These are phyloP conservation scores for Aspergillus bertholletiae DNA, from an alignment of 495 filamentous ascomycete genomes.

Conservation along the genomic window DNA sequence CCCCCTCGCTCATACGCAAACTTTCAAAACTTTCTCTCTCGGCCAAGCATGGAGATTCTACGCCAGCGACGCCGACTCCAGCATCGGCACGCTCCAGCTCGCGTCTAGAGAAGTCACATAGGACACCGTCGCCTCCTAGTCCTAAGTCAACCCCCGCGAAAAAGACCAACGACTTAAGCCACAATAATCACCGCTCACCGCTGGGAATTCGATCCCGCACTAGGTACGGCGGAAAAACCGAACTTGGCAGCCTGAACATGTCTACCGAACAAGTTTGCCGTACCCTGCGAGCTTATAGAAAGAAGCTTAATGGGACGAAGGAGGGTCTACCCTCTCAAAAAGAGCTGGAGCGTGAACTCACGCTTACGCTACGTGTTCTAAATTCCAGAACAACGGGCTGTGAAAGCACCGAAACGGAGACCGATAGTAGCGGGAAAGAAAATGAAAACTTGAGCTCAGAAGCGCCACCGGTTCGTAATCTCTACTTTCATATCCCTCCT, in stretches of 20 bases:
- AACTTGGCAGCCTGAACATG: conserved; percentile 64
- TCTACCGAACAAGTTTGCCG: conserved; percentile 79
- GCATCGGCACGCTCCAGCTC: conserved; percentile 28
- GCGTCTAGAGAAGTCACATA: conserved; percentile 26
- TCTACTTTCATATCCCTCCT: conserved; percentile 27
- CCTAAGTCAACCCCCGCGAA: conserved; percentile 26
- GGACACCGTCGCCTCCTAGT: conserved; percentile 46
- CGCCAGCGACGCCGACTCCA: conserved; percentile 22
- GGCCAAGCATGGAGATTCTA: conserved; percentile 20
- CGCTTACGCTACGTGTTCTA: conserved; percentile 67
- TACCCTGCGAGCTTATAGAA: conserved; percentile 75
- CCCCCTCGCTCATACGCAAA: conserved; percentile 62
- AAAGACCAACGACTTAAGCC: conserved; percentile 17
- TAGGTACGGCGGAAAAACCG: conserved; percentile 49
- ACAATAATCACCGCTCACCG: conserved; percentile 48
- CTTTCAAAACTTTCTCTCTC: conserved; percentile 43
- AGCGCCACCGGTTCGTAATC: conserved; percentile 19
- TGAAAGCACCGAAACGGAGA: conserved; percentile 37
- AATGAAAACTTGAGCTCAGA: conserved; percentile 25
- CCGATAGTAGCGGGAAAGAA: conserved; percentile 45
- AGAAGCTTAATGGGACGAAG: conserved; percentile 64
- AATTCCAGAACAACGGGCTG: conserved; percentile 42
- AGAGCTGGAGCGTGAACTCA: conserved; percentile 77
- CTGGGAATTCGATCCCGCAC: conserved; percentile 53
- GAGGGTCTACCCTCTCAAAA: conserved; percentile 62